Evolutionary conservation across 2,329 filamentous ascomycete species (phyloP).

Genomic region (Ophiocordyceps camponoti-rufipedis): DNA sequence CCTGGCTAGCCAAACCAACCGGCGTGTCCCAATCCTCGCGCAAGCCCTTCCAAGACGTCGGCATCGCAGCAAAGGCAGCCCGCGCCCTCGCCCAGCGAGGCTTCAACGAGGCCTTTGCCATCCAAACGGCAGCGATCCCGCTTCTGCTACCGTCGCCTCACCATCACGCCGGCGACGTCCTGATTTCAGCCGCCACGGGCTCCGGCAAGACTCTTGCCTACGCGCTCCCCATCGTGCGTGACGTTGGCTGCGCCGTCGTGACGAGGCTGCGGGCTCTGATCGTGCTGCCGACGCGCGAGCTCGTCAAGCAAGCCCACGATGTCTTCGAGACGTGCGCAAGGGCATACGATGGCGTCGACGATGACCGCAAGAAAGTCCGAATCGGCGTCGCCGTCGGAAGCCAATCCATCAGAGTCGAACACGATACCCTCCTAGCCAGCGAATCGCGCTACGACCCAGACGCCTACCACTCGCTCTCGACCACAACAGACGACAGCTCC

Average conservation of each 20-base stretch:
- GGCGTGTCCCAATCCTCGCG: conserved; percentile 42
- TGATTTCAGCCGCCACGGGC: conserved; percentile 83
- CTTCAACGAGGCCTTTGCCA: conserved; percentile 21
- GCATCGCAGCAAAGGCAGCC: conserved; percentile 40
- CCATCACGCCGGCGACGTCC: conserved; percentile 54
- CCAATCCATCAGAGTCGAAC: conserved; percentile 51
- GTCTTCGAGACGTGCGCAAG: conserved; percentile 57
- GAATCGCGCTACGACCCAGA: conserved; percentile 45
- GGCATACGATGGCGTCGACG: conserved; percentile 28
- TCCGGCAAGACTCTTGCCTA: conserved; percentile 94
- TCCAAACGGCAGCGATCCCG: conserved; percentile 44
- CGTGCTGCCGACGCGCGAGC: conserved; percentile 76
- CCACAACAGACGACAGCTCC: conserved; percentile 1
- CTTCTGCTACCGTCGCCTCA: conserved; percentile 51
- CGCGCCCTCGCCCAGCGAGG: conserved; percentile 45
- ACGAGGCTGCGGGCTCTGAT: conserved; percentile 62
- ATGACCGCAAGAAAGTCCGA: conserved; percentile 46
- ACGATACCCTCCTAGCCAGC: conserved; percentile 26
- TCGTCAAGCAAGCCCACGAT: conserved; percentile 72
- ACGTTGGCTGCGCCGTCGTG: conserved; percentile 44
- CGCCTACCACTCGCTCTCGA: conserved; percentile 18
- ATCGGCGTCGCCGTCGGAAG: conserved; percentile 73
- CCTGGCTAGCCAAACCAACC: conserved; percentile 66
- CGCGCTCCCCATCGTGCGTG: conserved; percentile 65
- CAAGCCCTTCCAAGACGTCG: conserved; percentile 43